Evolutionary conservation across 179 eudicot genomes (phyloP), one percentile per base, ranked within the genome.

Genomic region (Spinacia oleracea): DNA sequence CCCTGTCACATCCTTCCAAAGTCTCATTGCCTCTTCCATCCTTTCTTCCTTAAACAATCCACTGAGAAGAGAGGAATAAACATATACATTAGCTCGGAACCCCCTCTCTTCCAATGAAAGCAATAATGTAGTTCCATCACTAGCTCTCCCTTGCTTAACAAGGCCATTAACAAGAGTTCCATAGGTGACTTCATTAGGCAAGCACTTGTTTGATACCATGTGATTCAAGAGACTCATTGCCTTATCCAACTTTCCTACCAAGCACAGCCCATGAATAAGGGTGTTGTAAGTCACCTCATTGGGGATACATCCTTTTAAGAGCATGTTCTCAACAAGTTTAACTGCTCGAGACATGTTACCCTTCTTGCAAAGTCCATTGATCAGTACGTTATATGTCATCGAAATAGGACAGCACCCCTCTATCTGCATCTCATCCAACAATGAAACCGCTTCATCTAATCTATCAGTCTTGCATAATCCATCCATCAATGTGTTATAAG

Each of bases 391-490:
- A 84, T 89, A 96, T 0, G 91, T 86, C 40, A 83, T 87, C 1
- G 88, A 77, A 78, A 34, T 88, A 0, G 99, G 99, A 82, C 78
- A 82, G 72, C 97, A 90, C 6, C 98, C 99, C 82, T 96, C 98
- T 55, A 90, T 78, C 75, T 91, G 99, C 99, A 96, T 96, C 86
- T 96, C 99, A 87, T 96, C 99, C 83, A 96, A 85, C 85, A 96
- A 81, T 5, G 86, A 82, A 56, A 93, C 92, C 0, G 96, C 98
- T 75, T 96, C 98, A 58, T 96, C 92, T 71, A 90, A 89, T 64
- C 98, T 88, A 71, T 69, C 83, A 65, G 81, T 88, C 83, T 90
- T 93, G 69, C 98, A 93, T 85, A 96, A 87, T 58, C 99, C 99
- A 86, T 90, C 92, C 97, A 96, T 96, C 87, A 96, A 72, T 3